Evolutionary conservation across 805 yeast species (phyloP), one percentile per base, ranked within the genome.

Genomic region (Wickerhamomyces tratensis): DNA sequence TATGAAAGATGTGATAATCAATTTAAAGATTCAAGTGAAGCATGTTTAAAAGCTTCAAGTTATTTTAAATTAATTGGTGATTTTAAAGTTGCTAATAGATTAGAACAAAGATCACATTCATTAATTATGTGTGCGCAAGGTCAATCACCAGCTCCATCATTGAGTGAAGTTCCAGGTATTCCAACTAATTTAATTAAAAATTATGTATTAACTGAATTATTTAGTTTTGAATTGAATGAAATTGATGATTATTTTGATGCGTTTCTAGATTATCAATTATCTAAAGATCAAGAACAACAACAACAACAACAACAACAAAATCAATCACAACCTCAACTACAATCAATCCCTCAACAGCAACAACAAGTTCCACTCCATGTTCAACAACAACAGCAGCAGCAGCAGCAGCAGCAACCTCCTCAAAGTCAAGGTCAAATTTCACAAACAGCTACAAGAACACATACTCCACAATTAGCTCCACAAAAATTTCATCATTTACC

Each of bases 1-100:
- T 77, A 78, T 52, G 82, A 77, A 49, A 62, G 81, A 15, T 77
- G 82, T 51, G 81, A 76, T 44, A 77, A 74, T 49, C 83, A 77
- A 51, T 61, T 70, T 25, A 59, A 64, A 46, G 83, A 78, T 55
- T 82, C 82, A 1, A 69, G 77, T 0, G 82, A 76, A 54, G 82
- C 83, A 5, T 74, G 79, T 46, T 43, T 59, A 10, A 59, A 81
- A 37, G 74, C 82, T 2, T 70, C 77, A 1, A 53, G 62, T 14
- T 74, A 77, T 50, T 75, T 68, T 52, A 64, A 68, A 46, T 59
- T 66, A 5, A 68, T 73, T 29, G 74, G 74, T 15, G 76, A 74
- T 46, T 37, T 53, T 5, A 64, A 68, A 41, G 56, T 65, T 27
- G 72, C 74, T 4, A 45, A 54, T 5, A 64, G 58, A 44, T 63